Conservation (phyloP, 352 stramenopile genomes). For the Globisporangium cederbergense region DNA sequence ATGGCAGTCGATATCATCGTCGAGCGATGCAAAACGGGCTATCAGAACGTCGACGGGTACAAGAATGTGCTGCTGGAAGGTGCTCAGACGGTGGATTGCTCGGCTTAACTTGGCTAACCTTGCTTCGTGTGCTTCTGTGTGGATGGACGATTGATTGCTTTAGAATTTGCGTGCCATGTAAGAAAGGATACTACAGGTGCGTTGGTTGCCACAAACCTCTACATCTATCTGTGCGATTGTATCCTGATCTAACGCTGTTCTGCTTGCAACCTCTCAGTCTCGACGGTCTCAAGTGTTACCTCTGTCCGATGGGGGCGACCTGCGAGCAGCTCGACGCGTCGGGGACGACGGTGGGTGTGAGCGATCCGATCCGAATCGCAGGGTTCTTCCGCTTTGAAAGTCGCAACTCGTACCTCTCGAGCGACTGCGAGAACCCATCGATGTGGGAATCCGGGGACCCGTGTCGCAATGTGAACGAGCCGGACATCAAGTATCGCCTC, state of each 20-base stretch:
- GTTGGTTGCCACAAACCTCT: background rate
- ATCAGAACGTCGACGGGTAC: slow-evolving; percentile 60
- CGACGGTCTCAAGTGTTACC: slow-evolving; percentile 57
- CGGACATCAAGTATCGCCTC: slow-evolving; percentile 34
- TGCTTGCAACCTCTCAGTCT: slow-evolving; percentile 29
- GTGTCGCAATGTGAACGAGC: slow-evolving; percentile 32
- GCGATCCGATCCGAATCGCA: slow-evolving; percentile 30
- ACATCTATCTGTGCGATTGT: background rate
- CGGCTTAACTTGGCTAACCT: background rate
- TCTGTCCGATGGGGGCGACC: slow-evolving; percentile 47
- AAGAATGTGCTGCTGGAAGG: background rate
- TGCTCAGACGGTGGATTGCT: too few species aligned
- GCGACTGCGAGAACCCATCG: slow-evolving; percentile 33
- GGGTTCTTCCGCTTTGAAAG: slow-evolving; percentile 49
- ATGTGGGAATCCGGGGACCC: slow-evolving; percentile 46
- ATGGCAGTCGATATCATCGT: slow-evolving; percentile 41
- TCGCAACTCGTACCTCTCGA: slow-evolving; percentile 34
- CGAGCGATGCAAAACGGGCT: slow-evolving; percentile 50
- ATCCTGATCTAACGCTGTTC: background rate
- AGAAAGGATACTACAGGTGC: slow-evolving; percentile 69
- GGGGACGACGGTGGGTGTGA: slow-evolving; percentile 34
- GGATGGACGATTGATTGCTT: background rate
- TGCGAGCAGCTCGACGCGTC: slow-evolving; percentile 39
- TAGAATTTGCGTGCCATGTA: slow-evolving; percentile 50
- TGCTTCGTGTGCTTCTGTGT: background rate